These are phyloP conservation scores for Phaffia australis DNA, from an alignment of 768 basidiomycete species.

Conservation along the genomic window DNA sequence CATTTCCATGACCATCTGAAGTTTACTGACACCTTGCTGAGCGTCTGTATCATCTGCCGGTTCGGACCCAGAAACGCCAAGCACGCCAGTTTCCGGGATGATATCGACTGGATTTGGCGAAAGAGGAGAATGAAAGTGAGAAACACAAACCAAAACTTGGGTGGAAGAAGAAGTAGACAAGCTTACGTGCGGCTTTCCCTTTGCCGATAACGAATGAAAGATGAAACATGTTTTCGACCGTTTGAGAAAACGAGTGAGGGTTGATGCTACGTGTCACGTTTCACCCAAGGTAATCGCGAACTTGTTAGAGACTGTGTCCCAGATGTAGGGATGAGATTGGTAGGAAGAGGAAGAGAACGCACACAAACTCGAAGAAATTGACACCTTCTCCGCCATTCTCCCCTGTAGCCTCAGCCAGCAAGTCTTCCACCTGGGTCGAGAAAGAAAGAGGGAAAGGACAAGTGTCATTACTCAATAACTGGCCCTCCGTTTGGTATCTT, in stretches of 20 bases:
- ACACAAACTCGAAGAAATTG: slow-evolving; percentile 73
- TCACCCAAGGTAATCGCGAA: no score
- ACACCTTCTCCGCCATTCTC: slow-evolving; percentile 41
- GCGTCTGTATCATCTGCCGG: slow-evolving; percentile 57
- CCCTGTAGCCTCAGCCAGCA: slow-evolving; percentile 43
- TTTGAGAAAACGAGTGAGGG: slow-evolving; percentile 80
- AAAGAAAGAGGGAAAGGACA: background rate
- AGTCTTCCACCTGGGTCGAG: slow-evolving; percentile 49
- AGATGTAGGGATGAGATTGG: background rate
- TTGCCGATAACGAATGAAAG: slow-evolving; percentile 84
- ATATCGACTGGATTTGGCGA: slow-evolving; percentile 47
- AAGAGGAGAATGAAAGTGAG: background rate
- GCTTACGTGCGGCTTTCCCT: slow-evolving; percentile 42
- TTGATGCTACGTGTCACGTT: slow-evolving; percentile 47
- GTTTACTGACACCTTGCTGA: slow-evolving; percentile 53
- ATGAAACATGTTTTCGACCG: slow-evolving; percentile 93
- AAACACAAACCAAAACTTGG: slow-evolving; percentile 19
- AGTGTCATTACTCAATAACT: background rate
- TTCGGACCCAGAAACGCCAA: slow-evolving; percentile 51
- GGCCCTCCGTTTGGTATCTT: slow-evolving; percentile 39
- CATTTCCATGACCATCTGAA: slow-evolving; percentile 82
- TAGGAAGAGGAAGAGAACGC: background rate
- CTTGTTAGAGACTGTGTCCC: no score
- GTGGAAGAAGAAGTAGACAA: background rate
- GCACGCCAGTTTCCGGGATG: slow-evolving; percentile 50